Base-by-base conservation (phyloP, 768 basidiomycete species). In the Lactarius hatsudake region DNA sequence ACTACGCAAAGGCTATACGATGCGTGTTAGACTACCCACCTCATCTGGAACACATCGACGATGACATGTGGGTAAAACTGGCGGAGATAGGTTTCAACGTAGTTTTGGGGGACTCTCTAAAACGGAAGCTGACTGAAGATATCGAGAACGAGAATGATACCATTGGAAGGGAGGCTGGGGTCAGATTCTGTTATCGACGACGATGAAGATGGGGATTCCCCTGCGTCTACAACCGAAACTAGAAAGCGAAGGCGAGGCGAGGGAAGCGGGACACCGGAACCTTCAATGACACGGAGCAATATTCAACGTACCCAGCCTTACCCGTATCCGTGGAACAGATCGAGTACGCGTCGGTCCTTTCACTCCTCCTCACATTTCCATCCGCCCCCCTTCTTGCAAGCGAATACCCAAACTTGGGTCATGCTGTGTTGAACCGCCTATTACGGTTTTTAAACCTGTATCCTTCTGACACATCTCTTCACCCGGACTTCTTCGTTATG, bases 1-100 rank as follows among this genome's bases (percentile, higher is more conserved):
- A 96, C 75, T 96, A 94, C 75, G 80, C 90, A 64, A 96, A 96
- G 74, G 82, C 90, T 0, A 79, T 97, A 59, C 84, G 84, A 63
- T 80, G 78, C 65, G 73, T 98, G 10, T 78, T 93, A 61, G 79
- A 79, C 64, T 89, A 86, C 75, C 74, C 78, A 3, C 88, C 93
- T 3, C 95, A 98, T 76, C 79, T 96, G 63, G 90, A 96, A 54
- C 86, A 89, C 71, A 73, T 96, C 61, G 85, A 85, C 12, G 78
- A 83, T 42, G 78, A 79, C 1, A 77, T 71, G 38, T 98, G 96
- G 96, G 75, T 87, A 34, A 79, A 78, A 40, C 76, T 94, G 54
- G 83, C 90, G 42, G 84, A 87, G 71, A 77, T 93, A 48, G 84
- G 83, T 45, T 94, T 96, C 79, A 92, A 93, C 71, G 84, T 88